These are phyloP conservation scores for Aspergillus brunneoviolaceus DNA, from an alignment of 2,329 filamentous ascomycete genomes.

Conservation along the genomic window DNA sequence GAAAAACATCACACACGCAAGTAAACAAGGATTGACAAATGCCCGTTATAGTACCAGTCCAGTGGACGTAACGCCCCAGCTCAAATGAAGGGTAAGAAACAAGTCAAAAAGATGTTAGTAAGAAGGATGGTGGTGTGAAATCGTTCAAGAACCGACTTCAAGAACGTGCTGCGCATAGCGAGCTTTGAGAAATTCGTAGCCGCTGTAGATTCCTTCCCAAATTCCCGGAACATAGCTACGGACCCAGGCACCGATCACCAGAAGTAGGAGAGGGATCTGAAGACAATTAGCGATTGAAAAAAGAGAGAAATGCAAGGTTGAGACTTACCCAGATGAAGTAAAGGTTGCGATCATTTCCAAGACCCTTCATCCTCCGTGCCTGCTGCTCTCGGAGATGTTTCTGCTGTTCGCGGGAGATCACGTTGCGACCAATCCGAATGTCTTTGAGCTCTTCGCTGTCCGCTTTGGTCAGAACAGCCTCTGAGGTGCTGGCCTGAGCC, in stretches of 20 bases:
- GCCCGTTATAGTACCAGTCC: conserved; percentile 17
- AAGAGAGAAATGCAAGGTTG: background rate
- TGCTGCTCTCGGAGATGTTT: conserved; percentile 49
- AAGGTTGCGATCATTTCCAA: conserved; percentile 52
- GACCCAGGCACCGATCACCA: conserved; percentile 48
- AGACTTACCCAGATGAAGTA: conserved; percentile 55
- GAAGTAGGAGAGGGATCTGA: conserved; percentile 48
- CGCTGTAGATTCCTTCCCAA: conserved; percentile 40
- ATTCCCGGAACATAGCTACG: conserved; percentile 45
- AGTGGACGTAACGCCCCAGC: conserved; percentile 25
- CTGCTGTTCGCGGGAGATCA: conserved; percentile 47
- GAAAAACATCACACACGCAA: conserved; percentile 13
- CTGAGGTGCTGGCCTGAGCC: conserved; percentile 28
- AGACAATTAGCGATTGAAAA: conserved; percentile 22
- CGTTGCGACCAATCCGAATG: conserved; percentile 44
- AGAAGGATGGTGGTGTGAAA: conserved; percentile 5
- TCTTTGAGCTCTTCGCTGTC: conserved; percentile 40
- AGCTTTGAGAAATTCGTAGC: conserved; percentile 40
- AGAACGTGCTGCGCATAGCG: conserved; percentile 36
- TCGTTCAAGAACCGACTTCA: conserved; percentile 30
- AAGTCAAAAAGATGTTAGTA: conserved; percentile 18
- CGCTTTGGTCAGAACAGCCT: conserved; percentile 18
- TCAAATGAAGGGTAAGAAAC: conserved; percentile 21
- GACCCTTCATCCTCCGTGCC: conserved; percentile 49
- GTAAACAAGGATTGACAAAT: conserved; percentile 19